These are phyloP conservation scores for Pugionium cornutum DNA, from an alignment of 345 rosid species.

Conservation along the genomic window DNA sequence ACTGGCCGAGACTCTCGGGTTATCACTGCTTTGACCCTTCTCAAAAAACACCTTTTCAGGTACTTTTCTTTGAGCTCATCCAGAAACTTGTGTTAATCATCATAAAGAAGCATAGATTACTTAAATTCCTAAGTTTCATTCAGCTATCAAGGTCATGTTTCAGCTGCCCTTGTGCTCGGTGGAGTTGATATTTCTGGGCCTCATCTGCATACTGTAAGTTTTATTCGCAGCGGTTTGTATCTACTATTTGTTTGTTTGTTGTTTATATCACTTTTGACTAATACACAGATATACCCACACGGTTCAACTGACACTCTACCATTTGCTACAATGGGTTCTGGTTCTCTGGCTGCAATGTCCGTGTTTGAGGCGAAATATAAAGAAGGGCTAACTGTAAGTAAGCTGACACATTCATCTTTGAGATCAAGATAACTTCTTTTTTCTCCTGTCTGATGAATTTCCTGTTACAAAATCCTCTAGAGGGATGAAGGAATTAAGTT, in stretches of 20 bases:
- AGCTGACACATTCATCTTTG: conserved; percentile 2
- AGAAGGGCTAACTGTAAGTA: conserved; percentile 78
- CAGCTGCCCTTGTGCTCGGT: conserved; percentile 82
- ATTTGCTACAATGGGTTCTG: conserved; percentile 93
- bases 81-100: not conserved
- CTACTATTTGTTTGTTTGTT: too few species aligned
- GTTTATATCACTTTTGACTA: conserved; percentile 13
- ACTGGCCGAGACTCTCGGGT: conserved; percentile 81
- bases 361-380: conserved; percentile 75
- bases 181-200: conserved; percentile 88
- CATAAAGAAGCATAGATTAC: conserved; percentile 2
- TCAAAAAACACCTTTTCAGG: conserved; percentile 79
- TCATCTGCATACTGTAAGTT: conserved; percentile 74
- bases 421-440: not conserved
- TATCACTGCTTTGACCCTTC: conserved; percentile 78
- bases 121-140: conserved; percentile 31
- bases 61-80: conserved; percentile 23
- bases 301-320: conserved; percentile 86
- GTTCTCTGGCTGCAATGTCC: conserved; percentile 88
- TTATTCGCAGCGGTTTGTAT: not conserved
- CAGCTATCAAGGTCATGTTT: conserved; percentile 79
- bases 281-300: conserved; percentile 74
- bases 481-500: conserved; percentile 71
- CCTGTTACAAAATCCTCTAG: conserved; percentile 41
- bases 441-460: conserved; percentile 11